Evolutionary conservation across 306 rosid species (phyloP), one percentile per base, ranked within the genome.

Genomic region (Lupinus albus): DNA sequence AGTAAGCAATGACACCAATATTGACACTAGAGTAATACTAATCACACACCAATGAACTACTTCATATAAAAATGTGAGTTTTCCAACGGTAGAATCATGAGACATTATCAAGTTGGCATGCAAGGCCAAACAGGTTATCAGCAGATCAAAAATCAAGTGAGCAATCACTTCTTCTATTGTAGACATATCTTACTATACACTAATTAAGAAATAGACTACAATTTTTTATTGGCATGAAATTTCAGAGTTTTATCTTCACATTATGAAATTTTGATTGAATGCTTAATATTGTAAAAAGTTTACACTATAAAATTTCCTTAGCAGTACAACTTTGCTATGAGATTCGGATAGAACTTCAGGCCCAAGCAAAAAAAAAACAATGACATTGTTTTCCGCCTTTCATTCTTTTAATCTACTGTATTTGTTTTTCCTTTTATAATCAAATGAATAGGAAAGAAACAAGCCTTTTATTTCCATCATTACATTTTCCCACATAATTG

Each of bases 401-500:
- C 14, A 6, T 14, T 11, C 62, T 30, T 67, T 49, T 36, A 10
- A 57, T 51, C 16, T 8, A 58, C 44, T 38, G 51, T 46, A 47
- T 17, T 55, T 30, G 28, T 25, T 45, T 55, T 33, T 42, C 46
- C 39, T 12, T 63, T 42, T 51, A 39, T 64, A 16, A 17, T 14
- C 58, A 71, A 70, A 44, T 44, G 52, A 12, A 66, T 10, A 30
- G 9, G 12, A 60, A 58, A 33, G n/a, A 38, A 68, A 69, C 10
- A 47, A 66, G 39, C 5, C 5, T 41, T 12, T 61, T 36, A 38
- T 77, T 56, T 58, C 76, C 52, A 50, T 33, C 35, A 67, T 62
- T 42, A 50, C 14, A 71, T 25, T 59, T 60, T 62, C 39, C 53
- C 60, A 66, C 58, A 48, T 6, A 25, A 51, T 42, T 20, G 50